phyloP scores from a whole-genome alignment of 2,329 filamentous ascomycete genomes.

The Botrytis cinerea region DNA sequence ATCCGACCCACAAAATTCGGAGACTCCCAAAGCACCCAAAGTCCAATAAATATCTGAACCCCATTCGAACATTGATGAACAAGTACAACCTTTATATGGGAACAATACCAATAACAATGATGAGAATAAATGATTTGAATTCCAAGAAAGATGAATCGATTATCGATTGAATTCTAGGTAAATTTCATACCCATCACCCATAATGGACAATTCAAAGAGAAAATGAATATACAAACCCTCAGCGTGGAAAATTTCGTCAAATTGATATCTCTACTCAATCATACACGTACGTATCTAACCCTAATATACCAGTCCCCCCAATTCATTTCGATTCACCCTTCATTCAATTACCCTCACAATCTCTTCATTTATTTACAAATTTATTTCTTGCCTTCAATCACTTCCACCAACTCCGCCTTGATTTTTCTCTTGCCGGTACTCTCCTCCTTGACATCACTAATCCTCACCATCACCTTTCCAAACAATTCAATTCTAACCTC shows the following conservation, averaged over 20 bases:
- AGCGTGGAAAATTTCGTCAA: background rate
- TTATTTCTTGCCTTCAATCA: background rate
- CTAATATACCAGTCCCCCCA: background rate
- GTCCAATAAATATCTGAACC: too few species aligned
- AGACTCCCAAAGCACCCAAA: too few species aligned
- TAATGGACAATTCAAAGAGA: too few species aligned
- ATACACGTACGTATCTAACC: background rate
- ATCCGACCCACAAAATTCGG: too few species aligned
- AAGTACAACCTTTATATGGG: too few species aligned
- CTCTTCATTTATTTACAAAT: background rate
- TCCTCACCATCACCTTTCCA: conserved; percentile 84
- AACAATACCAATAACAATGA: too few species aligned
- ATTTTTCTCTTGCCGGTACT: conserved; percentile 93
- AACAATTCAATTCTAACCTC: conserved; percentile 76
- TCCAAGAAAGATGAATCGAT: too few species aligned
- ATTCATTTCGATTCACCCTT: background rate
- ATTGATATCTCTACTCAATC: conserved; percentile 16
- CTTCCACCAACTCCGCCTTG: conserved; percentile 65
- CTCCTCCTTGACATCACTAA: conserved; percentile 92
- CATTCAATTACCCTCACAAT: too few species aligned
- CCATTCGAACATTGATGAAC: too few species aligned
- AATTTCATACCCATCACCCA: background rate
- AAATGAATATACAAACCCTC: background rate
- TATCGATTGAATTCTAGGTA: background rate
- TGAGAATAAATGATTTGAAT: too few species aligned